These are phyloP conservation scores for Daldinia concentrica DNA, from an alignment of 495 filamentous ascomycete species.

Conservation along the genomic window DNA sequence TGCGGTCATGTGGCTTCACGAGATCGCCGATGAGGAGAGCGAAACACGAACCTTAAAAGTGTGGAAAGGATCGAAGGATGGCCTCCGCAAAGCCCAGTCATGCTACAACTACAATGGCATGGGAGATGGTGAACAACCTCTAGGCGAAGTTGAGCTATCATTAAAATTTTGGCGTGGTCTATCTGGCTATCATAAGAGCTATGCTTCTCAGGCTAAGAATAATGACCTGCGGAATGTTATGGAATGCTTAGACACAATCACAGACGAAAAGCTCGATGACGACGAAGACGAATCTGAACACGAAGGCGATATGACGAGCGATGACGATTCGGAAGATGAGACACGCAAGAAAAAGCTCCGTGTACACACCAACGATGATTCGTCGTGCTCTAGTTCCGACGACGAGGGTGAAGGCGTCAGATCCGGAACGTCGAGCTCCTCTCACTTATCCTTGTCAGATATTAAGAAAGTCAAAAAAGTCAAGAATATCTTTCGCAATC, in stretches of 20 bases:
- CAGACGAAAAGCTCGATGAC: slow-evolving; percentile 60
- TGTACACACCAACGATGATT: slow-evolving; percentile 49
- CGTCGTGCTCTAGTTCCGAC: slow-evolving; percentile 41
- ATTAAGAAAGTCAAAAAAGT: slow-evolving; percentile 44
- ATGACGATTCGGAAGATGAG: slow-evolving; percentile 44
- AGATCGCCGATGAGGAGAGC: slow-evolving; percentile 71
- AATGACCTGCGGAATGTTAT: slow-evolving; percentile 64
- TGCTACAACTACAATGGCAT: slow-evolving; percentile 52
- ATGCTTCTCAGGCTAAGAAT: slow-evolving; percentile 58
- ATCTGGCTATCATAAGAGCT: slow-evolving; percentile 63
- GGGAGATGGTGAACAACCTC: slow-evolving; percentile 55
- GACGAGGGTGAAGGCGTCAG: slow-evolving; percentile 31
- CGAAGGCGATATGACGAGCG: slow-evolving; percentile 43
- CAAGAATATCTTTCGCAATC: slow-evolving; percentile 48
- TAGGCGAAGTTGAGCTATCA: slow-evolving; percentile 65
- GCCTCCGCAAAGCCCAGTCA: slow-evolving; percentile 53
- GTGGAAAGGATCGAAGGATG: slow-evolving; percentile 62
- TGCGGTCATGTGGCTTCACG: slow-evolving; percentile 71
- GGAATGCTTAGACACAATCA: slow-evolving; percentile 69
- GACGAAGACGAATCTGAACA: slow-evolving; percentile 51
- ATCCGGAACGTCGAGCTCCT: slow-evolving; percentile 49
- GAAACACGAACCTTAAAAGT: slow-evolving; percentile 62
- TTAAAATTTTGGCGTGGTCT: slow-evolving; percentile 67
- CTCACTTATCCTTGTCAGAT: slow-evolving; percentile 31
- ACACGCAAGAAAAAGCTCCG: slow-evolving; percentile 46